Percentiles rank a stretch among this genome's conserved stretches.
These are phyloP conservation scores for Lentithecium fluviatile DNA, from an alignment of 495 filamentous ascomycete species.

Conservation along the genomic window DNA sequence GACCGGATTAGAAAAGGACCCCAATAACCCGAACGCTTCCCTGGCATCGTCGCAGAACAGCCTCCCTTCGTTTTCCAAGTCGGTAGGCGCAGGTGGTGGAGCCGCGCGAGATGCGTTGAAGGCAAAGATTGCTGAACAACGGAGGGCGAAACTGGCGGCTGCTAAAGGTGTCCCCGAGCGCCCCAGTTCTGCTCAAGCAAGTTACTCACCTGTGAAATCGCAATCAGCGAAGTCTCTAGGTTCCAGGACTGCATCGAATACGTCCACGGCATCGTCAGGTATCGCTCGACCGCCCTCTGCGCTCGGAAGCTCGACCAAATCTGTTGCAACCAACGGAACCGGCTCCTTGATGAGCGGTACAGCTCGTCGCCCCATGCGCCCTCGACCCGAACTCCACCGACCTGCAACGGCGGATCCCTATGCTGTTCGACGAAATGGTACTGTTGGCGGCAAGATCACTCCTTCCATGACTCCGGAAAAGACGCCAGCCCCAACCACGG, in stretches of 20 bases:
- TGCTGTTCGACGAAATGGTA: slow-evolving; percentile 43
- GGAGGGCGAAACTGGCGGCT: slow-evolving; percentile 60
- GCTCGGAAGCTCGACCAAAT: slow-evolving; percentile 23
- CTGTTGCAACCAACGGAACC: slow-evolving; percentile 35
- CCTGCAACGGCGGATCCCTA: slow-evolving; percentile 63
- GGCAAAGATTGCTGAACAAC: slow-evolving; percentile 81
- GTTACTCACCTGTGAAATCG: slow-evolving; percentile 56
- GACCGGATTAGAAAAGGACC: slow-evolving; percentile 71
- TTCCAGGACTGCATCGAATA: slow-evolving; percentile 31
- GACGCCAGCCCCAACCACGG: slow-evolving; percentile 47
- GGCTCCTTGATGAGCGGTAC: slow-evolving; percentile 59
- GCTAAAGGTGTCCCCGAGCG: slow-evolving; percentile 62
- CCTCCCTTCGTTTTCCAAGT: slow-evolving; percentile 49
- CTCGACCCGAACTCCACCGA: slow-evolving; percentile 52
- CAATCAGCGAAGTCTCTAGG: slow-evolving; percentile 42
- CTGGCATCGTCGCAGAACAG: slow-evolving; percentile 36
- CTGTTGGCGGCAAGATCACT: slow-evolving; percentile 44
- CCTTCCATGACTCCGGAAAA: slow-evolving; percentile 47
- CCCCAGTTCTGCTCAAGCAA: slow-evolving; percentile 72
- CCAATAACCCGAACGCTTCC: slow-evolving; percentile 70
- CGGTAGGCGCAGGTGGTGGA: slow-evolving; percentile 48
- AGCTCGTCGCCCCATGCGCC: slow-evolving; percentile 51
- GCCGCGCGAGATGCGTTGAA: slow-evolving; percentile 59
- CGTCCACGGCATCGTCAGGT: slow-evolving; percentile 35
- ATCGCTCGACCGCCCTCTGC: slow-evolving; percentile 33